Evolutionary conservation across 345 rosid genomes (phyloP).

Genomic region (Arabidopsis suecica): DNA sequence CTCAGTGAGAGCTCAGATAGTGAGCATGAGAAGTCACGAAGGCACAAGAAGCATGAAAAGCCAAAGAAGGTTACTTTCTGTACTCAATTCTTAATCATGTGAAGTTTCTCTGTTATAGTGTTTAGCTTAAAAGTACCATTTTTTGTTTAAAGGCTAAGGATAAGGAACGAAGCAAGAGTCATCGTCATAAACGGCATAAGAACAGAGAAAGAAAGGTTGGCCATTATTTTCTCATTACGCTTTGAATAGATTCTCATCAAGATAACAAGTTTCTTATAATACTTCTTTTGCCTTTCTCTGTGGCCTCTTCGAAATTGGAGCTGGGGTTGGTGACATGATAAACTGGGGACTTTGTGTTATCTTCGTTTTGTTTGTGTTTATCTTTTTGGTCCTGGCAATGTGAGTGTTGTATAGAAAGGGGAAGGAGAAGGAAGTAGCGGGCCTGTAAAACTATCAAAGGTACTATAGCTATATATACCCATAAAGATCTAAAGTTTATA

Average conservation of each 20-base stretch:
- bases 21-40: constrained; percentile 69
- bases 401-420: constrained; percentile 80
- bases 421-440: constrained; percentile 72
- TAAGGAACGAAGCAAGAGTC: constrained; percentile 75
- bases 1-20: constrained; percentile 62
- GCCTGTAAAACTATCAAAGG: constrained; percentile 97
- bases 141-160: constrained; percentile 60
- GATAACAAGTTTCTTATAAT: constrained; percentile 65
- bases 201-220: constrained; percentile 81
- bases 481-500: not conserved
- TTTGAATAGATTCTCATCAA: not conserved
- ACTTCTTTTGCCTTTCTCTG: constrained; percentile 66
- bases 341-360: constrained; percentile 58
- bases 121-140: constrained; percentile 16
- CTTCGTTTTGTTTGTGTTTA: constrained; percentile 46
- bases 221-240: constrained; percentile 32
- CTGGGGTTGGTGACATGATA: constrained; percentile 85
- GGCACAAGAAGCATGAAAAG: constrained; percentile 73
- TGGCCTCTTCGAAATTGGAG: constrained; percentile 99
- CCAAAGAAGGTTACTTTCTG: constrained; percentile 68
- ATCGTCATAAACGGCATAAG: constrained; percentile 73
- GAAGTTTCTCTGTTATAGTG: constrained; percentile 5
- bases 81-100: constrained; percentile 10
- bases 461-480: constrained; percentile 21
- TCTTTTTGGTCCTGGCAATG: constrained; percentile 67